Evolutionary conservation across 306 rosid species (phyloP).

Genomic region (Vigna radiata): DNA sequence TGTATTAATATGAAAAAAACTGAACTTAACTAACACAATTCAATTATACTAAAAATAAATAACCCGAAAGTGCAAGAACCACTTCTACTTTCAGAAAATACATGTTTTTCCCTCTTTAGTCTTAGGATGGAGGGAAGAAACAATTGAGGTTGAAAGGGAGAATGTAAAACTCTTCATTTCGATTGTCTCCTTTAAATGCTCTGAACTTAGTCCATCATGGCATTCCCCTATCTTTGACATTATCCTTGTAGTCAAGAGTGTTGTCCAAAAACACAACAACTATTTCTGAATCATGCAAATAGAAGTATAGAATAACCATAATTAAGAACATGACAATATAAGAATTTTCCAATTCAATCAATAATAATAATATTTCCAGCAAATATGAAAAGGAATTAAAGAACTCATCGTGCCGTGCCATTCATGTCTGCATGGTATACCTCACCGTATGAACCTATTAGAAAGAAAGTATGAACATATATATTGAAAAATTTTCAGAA

Average conservation of each 20-base stretch:
- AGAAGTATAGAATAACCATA: constrained; percentile 17
- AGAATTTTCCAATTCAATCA: constrained; percentile 33
- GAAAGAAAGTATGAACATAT: constrained; percentile 42
- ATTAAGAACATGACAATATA: constrained; percentile 25
- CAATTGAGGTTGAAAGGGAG: constrained; percentile 96
- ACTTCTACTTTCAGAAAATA: constrained; percentile 32
- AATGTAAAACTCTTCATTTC: constrained; percentile 91
- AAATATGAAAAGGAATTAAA: constrained; percentile 30
- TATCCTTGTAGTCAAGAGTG: constrained; percentile 84
- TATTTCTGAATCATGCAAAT: constrained; percentile 11
- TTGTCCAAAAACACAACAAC: constrained; percentile 87
- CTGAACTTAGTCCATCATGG: constrained; percentile 96
- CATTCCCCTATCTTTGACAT: constrained; percentile 95
- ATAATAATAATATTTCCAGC: constrained; percentile 32
- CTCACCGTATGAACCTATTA: constrained; percentile 96
- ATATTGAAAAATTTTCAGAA: constrained; percentile 24
- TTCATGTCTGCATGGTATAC: constrained; percentile 97
- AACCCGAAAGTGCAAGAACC: neutral
- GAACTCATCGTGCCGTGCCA: constrained; percentile 94
- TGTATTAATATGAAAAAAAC: constrained; percentile 48
- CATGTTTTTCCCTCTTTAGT: neutral
- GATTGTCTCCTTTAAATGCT: constrained; percentile 74
- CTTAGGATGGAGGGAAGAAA: constrained; percentile 92
- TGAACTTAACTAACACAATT: constrained; percentile 52
- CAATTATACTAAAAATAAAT: constrained; percentile 35